These are phyloP conservation scores for Globisporangium yorkense DNA, from an alignment of 352 stramenopile species.

Conservation along the genomic window DNA sequence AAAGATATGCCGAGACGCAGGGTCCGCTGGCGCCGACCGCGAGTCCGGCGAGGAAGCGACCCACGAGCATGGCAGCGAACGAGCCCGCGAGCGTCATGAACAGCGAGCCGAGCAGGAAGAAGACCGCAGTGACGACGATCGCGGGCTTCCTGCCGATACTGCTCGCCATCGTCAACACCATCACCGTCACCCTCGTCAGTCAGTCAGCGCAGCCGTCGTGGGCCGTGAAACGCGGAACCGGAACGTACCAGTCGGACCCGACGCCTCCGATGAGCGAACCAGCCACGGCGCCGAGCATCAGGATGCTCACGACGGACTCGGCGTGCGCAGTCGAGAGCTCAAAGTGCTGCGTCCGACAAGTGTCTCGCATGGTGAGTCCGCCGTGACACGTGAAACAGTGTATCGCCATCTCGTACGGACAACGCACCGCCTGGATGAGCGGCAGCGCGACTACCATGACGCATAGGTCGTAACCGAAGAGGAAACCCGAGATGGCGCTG, in stretches of 20 bases:
- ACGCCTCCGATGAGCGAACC: constrained; percentile 52
- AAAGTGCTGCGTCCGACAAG: constrained; percentile 26
- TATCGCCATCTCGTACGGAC: not conserved
- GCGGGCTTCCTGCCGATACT: constrained; percentile 57
- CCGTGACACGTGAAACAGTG: too few relatives aligned
- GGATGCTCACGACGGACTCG: constrained; percentile 52
- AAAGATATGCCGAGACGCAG: constrained; percentile 59
- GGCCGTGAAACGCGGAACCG: not conserved
- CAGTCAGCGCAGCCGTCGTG: not conserved
- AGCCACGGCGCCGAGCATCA: constrained; percentile 65
- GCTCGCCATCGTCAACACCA: not conserved
- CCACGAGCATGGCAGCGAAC: constrained; percentile 42
- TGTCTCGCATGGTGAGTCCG: not conserved
- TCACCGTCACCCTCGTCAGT: not conserved
- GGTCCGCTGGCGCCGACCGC: constrained; percentile 58
- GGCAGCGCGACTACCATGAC: constrained; percentile 71
- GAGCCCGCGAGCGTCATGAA: constrained; percentile 64
- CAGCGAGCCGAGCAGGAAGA: constrained; percentile 55
- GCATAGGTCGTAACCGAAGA: constrained; percentile 74
- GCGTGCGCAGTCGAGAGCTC: constrained; percentile 41
- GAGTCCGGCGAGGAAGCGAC: constrained; percentile 56
- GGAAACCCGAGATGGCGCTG: constrained; percentile 62
- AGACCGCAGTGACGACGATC: constrained; percentile 48
- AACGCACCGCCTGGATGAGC: constrained; percentile 43
- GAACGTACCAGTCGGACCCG: constrained; percentile 38